Percentiles rank a stretch among this genome's conserved stretches.
Evolutionary conservation across 2,329 filamentous ascomycete genomes (phyloP).

Genomic region (Thermothelomyces thermophilus): DNA sequence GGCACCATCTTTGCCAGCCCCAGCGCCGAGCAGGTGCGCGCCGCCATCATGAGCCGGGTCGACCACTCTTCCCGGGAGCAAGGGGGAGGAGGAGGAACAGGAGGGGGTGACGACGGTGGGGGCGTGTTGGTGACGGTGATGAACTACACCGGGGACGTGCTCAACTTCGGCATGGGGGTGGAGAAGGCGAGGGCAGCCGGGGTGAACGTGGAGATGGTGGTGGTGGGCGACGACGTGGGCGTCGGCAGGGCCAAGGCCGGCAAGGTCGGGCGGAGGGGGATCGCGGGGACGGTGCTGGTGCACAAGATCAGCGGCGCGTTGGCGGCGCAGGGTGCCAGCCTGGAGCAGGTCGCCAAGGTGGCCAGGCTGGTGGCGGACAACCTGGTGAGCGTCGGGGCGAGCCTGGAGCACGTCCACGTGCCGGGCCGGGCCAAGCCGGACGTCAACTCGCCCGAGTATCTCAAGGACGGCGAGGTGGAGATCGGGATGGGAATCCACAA

Average conservation of each 20-base stretch:
- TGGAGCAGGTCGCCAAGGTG: constrained; percentile 66
- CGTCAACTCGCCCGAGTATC: constrained; percentile 32
- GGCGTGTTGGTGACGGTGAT: constrained; percentile 88
- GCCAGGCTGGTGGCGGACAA: constrained; percentile 68
- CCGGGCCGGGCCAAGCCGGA: constrained; percentile 59
- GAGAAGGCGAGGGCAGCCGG: constrained; percentile 84
- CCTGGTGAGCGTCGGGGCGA: constrained; percentile 77
- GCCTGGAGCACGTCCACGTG: constrained; percentile 86
- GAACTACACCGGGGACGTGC: constrained; percentile 87
- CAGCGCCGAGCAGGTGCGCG: constrained; percentile 70
- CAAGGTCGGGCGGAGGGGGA: constrained; percentile 87
- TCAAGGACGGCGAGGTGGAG: constrained; percentile 53
- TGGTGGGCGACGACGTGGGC: constrained; percentile 87
- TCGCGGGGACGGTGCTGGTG: constrained; percentile 87
- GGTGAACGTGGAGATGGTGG: constrained; percentile 75
- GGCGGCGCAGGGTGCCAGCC: constrained; percentile 59
- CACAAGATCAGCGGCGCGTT: constrained; percentile 83
- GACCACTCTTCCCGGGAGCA: constrained; percentile 39
- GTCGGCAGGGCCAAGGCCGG: constrained; percentile 75
- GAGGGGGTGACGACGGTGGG: constrained; percentile 24
- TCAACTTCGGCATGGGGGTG: constrained; percentile 90
- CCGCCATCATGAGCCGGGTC: constrained; percentile 67
- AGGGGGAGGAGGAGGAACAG: constrained; percentile 30
- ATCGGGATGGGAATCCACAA: constrained; percentile 77
- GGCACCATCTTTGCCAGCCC: constrained; percentile 79